Evolutionary conservation across 306 rosid genomes (phyloP).

Genomic region (Cucumis hystrix): DNA sequence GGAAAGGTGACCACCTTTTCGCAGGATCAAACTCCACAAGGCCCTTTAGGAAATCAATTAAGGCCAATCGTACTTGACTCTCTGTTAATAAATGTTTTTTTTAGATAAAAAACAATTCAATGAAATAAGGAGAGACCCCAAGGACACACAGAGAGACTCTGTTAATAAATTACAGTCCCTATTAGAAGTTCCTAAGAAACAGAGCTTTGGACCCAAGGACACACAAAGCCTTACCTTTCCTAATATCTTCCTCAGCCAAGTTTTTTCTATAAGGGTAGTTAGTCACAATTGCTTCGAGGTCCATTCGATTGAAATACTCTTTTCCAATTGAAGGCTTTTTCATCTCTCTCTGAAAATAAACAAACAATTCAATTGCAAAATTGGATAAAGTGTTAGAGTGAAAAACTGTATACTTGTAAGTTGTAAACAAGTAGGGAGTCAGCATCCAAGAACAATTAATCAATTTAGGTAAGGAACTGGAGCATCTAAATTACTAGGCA

Average conservation of each 20-base stretch:
- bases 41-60: constrained; percentile 88
- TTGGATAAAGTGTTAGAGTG: not conserved
- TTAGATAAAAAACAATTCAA: too few species aligned
- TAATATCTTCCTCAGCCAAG: constrained; percentile 67
- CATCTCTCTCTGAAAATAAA: constrained; percentile 67
- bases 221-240: constrained; percentile 50
- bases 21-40: constrained; percentile 95
- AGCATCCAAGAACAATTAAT: not conserved
- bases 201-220: not conserved
- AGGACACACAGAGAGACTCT: constrained; percentile 19
- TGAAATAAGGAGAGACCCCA: too few species aligned
- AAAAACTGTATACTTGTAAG: not conserved
- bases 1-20: constrained; percentile 97
- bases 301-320: constrained; percentile 80
- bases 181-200: constrained; percentile 15
- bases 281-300: constrained; percentile 81
- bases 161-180: constrained; percentile 25
- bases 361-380: not conserved
- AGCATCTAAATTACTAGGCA: not conserved
- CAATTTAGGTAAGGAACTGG: not conserved
- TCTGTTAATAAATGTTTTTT: constrained; percentile 37
- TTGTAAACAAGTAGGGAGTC: not conserved
- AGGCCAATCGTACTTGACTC: constrained; percentile 72
- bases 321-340: constrained; percentile 88
- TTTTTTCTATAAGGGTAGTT: constrained; percentile 87